These are phyloP conservation scores for Chlorella vulgaris DNA, from an alignment of 139 green algal species.

Conservation along the genomic window DNA sequence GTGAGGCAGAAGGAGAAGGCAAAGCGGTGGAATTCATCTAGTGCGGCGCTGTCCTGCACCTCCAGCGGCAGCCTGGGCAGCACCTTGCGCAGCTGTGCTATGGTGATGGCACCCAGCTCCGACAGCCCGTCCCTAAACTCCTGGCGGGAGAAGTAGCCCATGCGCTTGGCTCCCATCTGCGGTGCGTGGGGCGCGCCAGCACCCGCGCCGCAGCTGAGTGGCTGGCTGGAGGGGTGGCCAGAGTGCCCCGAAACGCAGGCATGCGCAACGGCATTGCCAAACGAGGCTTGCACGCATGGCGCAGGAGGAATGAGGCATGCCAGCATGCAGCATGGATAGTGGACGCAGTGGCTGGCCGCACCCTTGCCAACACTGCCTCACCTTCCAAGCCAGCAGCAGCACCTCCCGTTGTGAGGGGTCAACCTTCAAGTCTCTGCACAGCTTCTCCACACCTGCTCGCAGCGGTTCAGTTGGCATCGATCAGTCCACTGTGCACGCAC, in stretches of 20 bases:
- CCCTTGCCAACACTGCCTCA: constrained; percentile 19
- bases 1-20: constrained; percentile 72
- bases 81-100: constrained; percentile 44
- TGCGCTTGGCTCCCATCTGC: constrained; percentile 56
- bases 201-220: too few species aligned
- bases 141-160: constrained; percentile 62
- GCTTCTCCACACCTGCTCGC: constrained; percentile 55
- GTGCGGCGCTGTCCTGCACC: neutral
- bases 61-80: constrained; percentile 39
- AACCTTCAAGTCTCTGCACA: constrained; percentile 64
- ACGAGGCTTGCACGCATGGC: too few species aligned
- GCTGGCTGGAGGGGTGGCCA: too few species aligned
- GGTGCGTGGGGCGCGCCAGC: too few species aligned
- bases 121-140: constrained; percentile 41
- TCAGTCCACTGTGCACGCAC: neutral
- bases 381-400: constrained; percentile 63
- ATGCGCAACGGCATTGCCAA: neutral
- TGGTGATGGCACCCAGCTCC: constrained; percentile 30
- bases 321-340: too few species aligned
- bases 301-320: too few species aligned
- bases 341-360: too few species aligned
- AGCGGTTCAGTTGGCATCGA: neutral
- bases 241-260: neutral
- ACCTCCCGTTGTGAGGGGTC: constrained; percentile 57
- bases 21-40: constrained; percentile 56